Evolutionary conservation across 1,284 basidiomycete genomes (phyloP).

Genomic region (Vanrija pseudolonga): DNA sequence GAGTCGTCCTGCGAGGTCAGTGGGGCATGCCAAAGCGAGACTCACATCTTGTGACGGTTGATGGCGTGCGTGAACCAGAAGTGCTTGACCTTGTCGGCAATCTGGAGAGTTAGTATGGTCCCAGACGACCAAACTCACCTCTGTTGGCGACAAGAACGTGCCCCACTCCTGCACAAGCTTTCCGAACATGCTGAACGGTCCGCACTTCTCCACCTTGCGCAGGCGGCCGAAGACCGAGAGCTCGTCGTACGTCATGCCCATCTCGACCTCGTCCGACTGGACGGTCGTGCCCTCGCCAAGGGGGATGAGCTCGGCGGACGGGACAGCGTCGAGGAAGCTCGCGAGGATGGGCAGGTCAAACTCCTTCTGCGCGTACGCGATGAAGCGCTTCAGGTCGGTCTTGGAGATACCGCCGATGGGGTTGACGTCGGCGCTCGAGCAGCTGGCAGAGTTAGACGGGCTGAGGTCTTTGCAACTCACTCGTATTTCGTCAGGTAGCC

Average conservation of each 20-base stretch:
- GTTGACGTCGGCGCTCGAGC: constrained; percentile 78
- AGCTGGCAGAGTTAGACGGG: constrained; percentile 51
- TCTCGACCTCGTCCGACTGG: constrained; percentile 94
- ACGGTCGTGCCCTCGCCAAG: constrained; percentile 83
- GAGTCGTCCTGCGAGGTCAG: constrained; percentile 61
- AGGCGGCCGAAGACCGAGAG: constrained; percentile 88
- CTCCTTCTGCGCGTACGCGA: constrained; percentile 70
- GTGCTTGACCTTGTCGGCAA: constrained; percentile 93
- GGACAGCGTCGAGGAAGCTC: constrained; percentile 86
- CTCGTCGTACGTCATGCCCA: constrained; percentile 99
- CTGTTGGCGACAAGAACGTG: constrained; percentile 62
- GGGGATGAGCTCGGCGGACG: constrained; percentile 94
- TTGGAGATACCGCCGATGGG: constrained; percentile 98
- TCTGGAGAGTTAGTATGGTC: constrained; percentile 57
- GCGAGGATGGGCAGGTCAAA: constrained; percentile 80
- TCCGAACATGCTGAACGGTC: constrained; percentile 93
- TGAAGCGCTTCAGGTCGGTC: constrained; percentile 94
- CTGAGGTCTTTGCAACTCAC: constrained; percentile 47
- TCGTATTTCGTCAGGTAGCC: constrained; percentile 99
- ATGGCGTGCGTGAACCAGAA: constrained; percentile 97
- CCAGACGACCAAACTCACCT: constrained; percentile 55
- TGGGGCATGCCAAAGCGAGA: not conserved
- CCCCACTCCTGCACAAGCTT: constrained; percentile 94
- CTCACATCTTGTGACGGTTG: constrained; percentile 93
- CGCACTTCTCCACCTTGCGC: constrained; percentile 94